Conservation (phyloP, 176 grass and related monocot genomes). For the Juncus inflexus region DNA sequence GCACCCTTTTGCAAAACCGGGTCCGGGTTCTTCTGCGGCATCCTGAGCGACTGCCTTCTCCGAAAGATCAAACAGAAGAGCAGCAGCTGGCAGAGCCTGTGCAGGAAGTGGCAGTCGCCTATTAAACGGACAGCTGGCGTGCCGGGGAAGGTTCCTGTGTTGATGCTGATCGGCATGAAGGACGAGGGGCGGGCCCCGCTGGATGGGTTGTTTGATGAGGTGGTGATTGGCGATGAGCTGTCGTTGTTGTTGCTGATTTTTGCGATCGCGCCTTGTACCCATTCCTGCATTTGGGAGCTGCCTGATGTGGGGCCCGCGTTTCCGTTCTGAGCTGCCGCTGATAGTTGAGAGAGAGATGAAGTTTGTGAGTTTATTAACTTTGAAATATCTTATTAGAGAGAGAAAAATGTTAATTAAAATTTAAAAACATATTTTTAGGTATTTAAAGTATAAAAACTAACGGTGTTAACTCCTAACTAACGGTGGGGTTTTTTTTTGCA, state of each 20-base stretch:
- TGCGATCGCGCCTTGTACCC: slow-evolving; percentile 98
- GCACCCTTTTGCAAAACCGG: slow-evolving; percentile 63
- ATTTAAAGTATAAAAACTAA: no score
- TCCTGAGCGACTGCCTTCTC: slow-evolving; percentile 68
- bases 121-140: slow-evolving; percentile 97
- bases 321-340: slow-evolving; percentile 74
- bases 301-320: slow-evolving; percentile 47
- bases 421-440: no score
- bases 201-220: slow-evolving; percentile 43
- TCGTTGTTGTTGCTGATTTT: slow-evolving; percentile 95
- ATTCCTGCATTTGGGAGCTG: slow-evolving; percentile 97
- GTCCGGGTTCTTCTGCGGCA: slow-evolving; percentile 54
- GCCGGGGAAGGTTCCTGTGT: slow-evolving; percentile 96
- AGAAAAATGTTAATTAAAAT: no score
- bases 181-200: slow-evolving; percentile 56
- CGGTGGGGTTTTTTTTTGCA: no score
- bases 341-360: slow-evolving; percentile 5
- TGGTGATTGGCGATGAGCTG: slow-evolving; percentile 51
- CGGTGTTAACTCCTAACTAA: no score
- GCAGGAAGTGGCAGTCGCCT: slow-evolving; percentile 97
- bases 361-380: neutral
- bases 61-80: slow-evolving; percentile 95
- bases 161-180: slow-evolving; percentile 97
- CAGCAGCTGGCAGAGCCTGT: slow-evolving; percentile 83
- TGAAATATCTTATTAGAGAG: neutral